A percentile compares a stretch with the other conserved stretches of the same genome.
Conservation (phyloP, 73 alveolate genomes). For the Diophrys sp. region DNA sequence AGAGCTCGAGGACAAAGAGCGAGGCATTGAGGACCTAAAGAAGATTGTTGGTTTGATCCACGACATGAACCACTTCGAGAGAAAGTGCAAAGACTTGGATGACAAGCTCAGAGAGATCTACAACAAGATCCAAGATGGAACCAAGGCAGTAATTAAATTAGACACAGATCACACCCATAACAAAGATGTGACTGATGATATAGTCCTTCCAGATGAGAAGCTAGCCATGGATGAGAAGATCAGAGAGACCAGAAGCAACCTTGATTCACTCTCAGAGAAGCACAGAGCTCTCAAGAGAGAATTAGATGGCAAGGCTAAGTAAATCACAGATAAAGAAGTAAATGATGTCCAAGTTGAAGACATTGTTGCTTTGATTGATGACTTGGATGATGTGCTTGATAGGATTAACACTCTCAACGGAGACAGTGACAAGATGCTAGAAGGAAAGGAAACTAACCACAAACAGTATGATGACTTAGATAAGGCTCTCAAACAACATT, state of each 20-base stretch:
- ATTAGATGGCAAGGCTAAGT: neutral
- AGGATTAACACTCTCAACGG: neutral
- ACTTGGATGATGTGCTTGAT: neutral
- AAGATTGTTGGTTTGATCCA: neutral
- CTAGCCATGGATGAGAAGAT: neutral
- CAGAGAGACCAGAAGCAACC: neutral
- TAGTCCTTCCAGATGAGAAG: neutral
- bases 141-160: neutral
- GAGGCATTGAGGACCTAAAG: neutral
- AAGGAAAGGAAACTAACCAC: neutral
- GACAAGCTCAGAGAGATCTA: neutral
- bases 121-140: neutral
- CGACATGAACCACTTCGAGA: constrained; percentile 4
- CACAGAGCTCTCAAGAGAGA: neutral
- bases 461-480: neutral
- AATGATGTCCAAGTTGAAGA: neutral
- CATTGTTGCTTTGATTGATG: neutral
- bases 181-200: neutral
- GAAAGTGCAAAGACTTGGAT: neutral
- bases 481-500: neutral
- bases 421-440: neutral
- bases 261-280: neutral
- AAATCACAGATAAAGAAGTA: neutral
- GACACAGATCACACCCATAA: neutral
- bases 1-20: neutral